A percentile compares a stretch with the other conserved stretches of the same genome.
phyloP scores from a whole-genome alignment of 495 filamentous ascomycete genomes.

The Xylaria telfairii region DNA sequence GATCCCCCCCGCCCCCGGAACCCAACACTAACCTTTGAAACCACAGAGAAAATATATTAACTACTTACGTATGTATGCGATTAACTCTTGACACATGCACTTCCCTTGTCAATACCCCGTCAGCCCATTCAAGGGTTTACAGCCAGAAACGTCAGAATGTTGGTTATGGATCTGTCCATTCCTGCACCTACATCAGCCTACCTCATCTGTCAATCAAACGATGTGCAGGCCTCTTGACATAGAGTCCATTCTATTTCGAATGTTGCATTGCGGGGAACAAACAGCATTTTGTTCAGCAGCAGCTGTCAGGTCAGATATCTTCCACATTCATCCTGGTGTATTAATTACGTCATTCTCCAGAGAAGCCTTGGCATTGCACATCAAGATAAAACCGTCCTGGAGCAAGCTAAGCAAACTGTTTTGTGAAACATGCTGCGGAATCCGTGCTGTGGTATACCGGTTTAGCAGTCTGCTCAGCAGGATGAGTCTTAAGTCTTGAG shows the following conservation, averaged over 20 bases:
- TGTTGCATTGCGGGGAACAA: neutral
- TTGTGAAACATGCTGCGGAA: neutral
- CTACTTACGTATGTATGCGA: too few species aligned
- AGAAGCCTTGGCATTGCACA: neutral
- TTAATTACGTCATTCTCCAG: neutral
- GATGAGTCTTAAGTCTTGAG: too few species aligned
- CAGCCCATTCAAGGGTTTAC: neutral
- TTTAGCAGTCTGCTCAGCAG: neutral
- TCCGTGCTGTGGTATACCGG: neutral
- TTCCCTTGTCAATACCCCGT: neutral
- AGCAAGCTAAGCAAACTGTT: neutral
- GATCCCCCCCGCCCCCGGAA: too few species aligned
- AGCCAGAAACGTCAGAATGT: neutral
- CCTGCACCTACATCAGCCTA: neutral
- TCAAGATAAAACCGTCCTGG: neutral
- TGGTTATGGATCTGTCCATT: neutral
- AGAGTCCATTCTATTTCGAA: too few species aligned
- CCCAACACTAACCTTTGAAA: too few species aligned
- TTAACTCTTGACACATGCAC: neutral
- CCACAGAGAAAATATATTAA: too few species aligned
- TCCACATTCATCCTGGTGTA: neutral
- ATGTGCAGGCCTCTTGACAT: neutral
- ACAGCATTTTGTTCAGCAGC: neutral
- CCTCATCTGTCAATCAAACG: constrained; percentile 4
- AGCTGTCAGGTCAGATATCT: neutral